A percentile compares a stretch with the other conserved stretches of the same genome.
Evolutionary conservation across 306 rosid species (phyloP).

Genomic region (Gleditsia sinensis): DNA sequence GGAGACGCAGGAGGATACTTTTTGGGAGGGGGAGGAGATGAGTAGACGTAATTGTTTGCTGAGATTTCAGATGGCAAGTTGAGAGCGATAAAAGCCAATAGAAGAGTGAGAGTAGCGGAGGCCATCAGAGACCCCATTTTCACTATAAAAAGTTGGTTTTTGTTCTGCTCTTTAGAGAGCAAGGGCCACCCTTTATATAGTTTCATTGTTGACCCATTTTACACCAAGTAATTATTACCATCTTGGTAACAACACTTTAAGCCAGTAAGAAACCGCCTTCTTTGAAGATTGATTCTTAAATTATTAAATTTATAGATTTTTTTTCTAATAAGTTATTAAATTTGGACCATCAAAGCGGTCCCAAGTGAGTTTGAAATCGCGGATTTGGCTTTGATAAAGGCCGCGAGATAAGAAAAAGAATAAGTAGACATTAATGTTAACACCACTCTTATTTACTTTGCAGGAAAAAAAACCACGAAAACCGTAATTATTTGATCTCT

Average conservation of each 20-base stretch:
- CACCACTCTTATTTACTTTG: conserved; percentile 4
- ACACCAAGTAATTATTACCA: no score
- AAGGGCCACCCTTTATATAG: conserved; percentile 43
- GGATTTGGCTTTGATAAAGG: conserved; percentile 35
- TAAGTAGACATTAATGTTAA: conserved; percentile 27
- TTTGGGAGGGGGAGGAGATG: conserved; percentile 48
- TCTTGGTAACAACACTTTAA: not conserved
- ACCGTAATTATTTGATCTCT: not conserved
- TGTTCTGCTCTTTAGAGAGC: conserved; percentile 25
- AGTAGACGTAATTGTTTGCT: conserved; percentile 43
- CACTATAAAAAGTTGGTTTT: conserved; percentile 17
- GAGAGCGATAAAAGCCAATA: conserved; percentile 44
- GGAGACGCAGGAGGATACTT: not conserved
- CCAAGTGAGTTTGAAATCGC: conserved; percentile 16
- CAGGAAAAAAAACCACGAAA: not conserved
- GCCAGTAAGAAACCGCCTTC: not conserved
- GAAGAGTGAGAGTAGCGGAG: conserved; percentile 45
- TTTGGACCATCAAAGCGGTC: not conserved
- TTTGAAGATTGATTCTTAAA: not conserved
- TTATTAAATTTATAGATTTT: not conserved
- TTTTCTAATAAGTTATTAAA: no score
- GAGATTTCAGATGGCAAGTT: conserved; percentile 24
- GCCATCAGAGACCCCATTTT: conserved; percentile 52
- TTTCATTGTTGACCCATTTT: conserved; percentile 34
- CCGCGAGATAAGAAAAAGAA: conserved; percentile 13